Evolutionary conservation across 2,329 filamentous ascomycete species (phyloP), one percentile per base, ranked within the genome.

Genomic region (Endoconidiophora laricicola): DNA sequence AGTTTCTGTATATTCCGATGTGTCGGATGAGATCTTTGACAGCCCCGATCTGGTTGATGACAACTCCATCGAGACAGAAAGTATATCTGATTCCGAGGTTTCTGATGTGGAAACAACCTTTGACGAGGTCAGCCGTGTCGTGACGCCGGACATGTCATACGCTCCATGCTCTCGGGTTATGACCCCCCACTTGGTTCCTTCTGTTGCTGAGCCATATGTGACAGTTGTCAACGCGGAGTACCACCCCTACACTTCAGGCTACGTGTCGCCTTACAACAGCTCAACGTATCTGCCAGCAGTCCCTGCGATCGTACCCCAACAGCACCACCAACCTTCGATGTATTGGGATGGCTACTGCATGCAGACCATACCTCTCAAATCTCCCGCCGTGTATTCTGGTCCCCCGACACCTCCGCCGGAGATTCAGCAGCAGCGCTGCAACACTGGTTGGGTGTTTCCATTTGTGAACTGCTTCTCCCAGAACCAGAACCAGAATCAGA

Each of bases 141-240:
- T 33, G 5, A 66, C 70, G 47, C 65, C 69, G 54, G 65, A 66
- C 57, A 66, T 65, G 26, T 26, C 44, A 55, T 61, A 65, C 44
- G 61, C 61, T 22, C 66, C 71, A 24, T 63, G 71, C 43, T 76
- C 73, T 1, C 70, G 72, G n/a, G 63, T 67, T 16, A 67, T 69
- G 2, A 71, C 69, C 7, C 22, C 63, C 56, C 44, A 38, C 1
- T 22, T 50, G 10, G 43, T 43, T 5, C 24, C 33, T 6, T 18
- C 22, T 46, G 36, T 43, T 3, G 33, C 44, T 3, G 44, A 46
- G 37, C 49, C 49, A 10, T 44, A 46, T n/a, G 43, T 50, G 14
- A 46, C 42, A 6, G 36, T 45, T 39, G 42, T 50, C 10, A 50
- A 50, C 26, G 49, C 49, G 9, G 49, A 50, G 36, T 50, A 44